These are phyloP conservation scores for Xenoacremonium recifei DNA, from an alignment of 2,329 filamentous ascomycete genomes.

Conservation along the genomic window DNA sequence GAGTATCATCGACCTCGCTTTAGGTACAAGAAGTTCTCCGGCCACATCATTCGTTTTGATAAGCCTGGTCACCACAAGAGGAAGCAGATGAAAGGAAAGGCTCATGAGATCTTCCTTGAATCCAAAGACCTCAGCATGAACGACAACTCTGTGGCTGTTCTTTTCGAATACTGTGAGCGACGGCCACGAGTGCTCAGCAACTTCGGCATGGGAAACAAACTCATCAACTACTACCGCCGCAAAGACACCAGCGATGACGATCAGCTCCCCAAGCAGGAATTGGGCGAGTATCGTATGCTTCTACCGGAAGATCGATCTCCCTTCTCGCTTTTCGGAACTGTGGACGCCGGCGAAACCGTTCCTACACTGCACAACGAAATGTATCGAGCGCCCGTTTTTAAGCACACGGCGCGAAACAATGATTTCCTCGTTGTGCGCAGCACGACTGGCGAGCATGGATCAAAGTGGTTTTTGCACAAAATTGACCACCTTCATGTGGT, in stretches of 20 bases:
- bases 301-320: slow-evolving; percentile 94
- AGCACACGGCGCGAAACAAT: slow-evolving; percentile 71
- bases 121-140: slow-evolving; percentile 82
- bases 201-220: slow-evolving; percentile 93
- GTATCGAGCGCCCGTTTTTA: slow-evolving; percentile 92
- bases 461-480: slow-evolving; percentile 79
- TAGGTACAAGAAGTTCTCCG: slow-evolving; percentile 65
- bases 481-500: slow-evolving; percentile 90
- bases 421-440: slow-evolving; percentile 88
- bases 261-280: slow-evolving; percentile 72
- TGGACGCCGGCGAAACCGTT: slow-evolving; percentile 86
- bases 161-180: slow-evolving; percentile 96
- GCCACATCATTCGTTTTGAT: slow-evolving; percentile 68
- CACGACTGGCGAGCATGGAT: slow-evolving; percentile 74
- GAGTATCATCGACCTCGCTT: slow-evolving; percentile 83
- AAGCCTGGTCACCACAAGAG: slow-evolving; percentile 73
- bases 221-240: slow-evolving; percentile 96
- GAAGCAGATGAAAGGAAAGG: slow-evolving; percentile 78
- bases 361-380: slow-evolving; percentile 92
- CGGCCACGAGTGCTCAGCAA: slow-evolving; percentile 89
- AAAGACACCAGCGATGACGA: slow-evolving; percentile 72
- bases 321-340: slow-evolving; percentile 91
- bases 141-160: slow-evolving; percentile 83
- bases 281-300: slow-evolving; percentile 86
- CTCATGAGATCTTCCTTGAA: slow-evolving; percentile 73